Conservation (phyloP, 2,329 filamentous ascomycete genomes). For the Pseudovirgaria hyperparasitica region DNA sequence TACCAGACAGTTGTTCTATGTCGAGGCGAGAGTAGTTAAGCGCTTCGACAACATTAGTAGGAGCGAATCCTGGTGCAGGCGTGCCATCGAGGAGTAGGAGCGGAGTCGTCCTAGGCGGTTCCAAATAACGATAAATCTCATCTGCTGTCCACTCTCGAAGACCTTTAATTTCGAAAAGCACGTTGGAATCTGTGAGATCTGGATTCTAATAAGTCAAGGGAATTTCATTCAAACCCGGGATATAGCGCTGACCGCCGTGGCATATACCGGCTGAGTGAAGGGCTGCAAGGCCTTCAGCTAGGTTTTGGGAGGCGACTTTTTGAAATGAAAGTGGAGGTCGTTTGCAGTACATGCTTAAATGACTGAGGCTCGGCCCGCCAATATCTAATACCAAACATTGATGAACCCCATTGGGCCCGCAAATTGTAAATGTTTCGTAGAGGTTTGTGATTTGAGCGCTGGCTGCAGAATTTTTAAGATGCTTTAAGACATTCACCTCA, state of each 20-base stretch:
- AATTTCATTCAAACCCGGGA: not conserved
- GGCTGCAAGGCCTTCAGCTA: not conserved
- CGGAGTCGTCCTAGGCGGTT: not conserved
- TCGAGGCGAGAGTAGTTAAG: conserved; percentile 1
- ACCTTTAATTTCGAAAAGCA: conserved; percentile 1
- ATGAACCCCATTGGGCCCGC: conserved; percentile 1
- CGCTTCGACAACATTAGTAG: not conserved
- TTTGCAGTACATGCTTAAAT: not conserved
- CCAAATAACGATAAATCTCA: conserved; percentile 1
- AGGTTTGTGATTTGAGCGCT: not conserved
- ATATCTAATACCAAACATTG: conserved; percentile 1
- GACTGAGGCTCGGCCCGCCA: not conserved
- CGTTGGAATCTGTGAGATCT: conserved; percentile 1
- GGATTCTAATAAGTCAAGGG: not conserved
- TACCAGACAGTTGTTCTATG: not conserved
- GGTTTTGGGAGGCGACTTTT: not conserved
- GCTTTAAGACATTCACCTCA: conserved; percentile 1
- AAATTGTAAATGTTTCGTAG: conserved; percentile 1
- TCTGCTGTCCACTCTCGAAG: not conserved
- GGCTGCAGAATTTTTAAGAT: conserved; percentile 1
- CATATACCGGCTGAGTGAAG: conserved; percentile 1
- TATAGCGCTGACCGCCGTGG: conserved; percentile 1
- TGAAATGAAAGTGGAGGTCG: not conserved
- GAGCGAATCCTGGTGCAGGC: not conserved
- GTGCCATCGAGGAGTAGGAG: not conserved